A percentile compares a stretch with the other conserved stretches of the same genome.
These are phyloP conservation scores for Paramecium biaurelia DNA, from an alignment of 73 alveolate genomes.

Conservation along the genomic window DNA sequence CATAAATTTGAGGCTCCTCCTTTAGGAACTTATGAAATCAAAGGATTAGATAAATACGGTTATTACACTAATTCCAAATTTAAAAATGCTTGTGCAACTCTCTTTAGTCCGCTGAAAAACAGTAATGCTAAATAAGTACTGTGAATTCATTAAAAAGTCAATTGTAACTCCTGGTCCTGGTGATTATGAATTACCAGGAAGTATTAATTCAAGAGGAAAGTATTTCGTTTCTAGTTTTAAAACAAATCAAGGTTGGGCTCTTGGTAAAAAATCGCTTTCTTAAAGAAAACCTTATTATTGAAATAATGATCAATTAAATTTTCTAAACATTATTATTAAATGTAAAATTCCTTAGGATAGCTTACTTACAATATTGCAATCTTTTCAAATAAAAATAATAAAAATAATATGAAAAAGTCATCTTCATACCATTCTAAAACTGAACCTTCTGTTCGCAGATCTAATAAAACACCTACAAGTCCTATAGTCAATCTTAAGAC, in stretches of 20 bases:
- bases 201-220: neutral
- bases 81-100: constrained; percentile 41
- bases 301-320: neutral
- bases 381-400: neutral
- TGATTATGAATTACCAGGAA: constrained; percentile 29
- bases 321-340: neutral
- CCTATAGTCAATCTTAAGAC: neutral
- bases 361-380: neutral
- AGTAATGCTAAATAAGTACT: neutral
- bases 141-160: neutral
- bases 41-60: constrained; percentile 52
- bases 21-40: constrained; percentile 24
- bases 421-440: neutral
- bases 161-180: constrained; percentile 47
- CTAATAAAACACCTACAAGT: neutral
- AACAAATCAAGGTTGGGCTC: constrained; percentile 9
- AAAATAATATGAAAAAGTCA: neutral
- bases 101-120: constrained; percentile 29
- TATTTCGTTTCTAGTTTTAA: neutral
- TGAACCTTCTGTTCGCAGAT: neutral
- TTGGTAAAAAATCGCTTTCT: constrained; percentile 5
- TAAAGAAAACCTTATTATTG: constrained; percentile 27
- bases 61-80: constrained; percentile 25
- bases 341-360: neutral
- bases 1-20: constrained; percentile 31